Base-by-base conservation (phyloP, 441 rosid genomes). In the Pelargonium myrrhifolium region DNA sequence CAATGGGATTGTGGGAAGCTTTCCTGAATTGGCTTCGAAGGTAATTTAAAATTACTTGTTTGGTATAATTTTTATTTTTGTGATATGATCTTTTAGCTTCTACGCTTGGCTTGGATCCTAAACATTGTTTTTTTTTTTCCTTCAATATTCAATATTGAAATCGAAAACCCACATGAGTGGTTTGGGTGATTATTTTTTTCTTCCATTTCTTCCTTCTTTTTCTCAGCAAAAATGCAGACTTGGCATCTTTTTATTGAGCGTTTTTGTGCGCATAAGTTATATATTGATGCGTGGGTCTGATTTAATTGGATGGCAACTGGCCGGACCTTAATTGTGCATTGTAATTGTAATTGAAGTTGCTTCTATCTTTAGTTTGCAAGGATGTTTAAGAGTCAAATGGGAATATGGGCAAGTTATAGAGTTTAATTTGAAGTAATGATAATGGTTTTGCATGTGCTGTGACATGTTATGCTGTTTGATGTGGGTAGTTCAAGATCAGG, bases 11-110 rank as follows among this genome's bases (percentile, higher is more conserved):
- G 62, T 72, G 75, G 75, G 75, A 72, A 66, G 75, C 70, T 49
- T 66, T 72, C 40, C 75, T 72, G 53, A 72, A 59, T 66, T 72
- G 75, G 75, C 75, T 72, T 26, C 75, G 75, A 20, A 66, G 75
- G 75, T 66, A 66, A 61, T 14, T 60, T 35, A 28, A 20, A 20
- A 15, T 11, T n/a, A 9, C 11, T 26, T 39, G 15, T 4, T 55
- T 17, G 24, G 26, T 12, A 8, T 40, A 8, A 10, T 65, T 65
- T 17, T 15, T 28, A 45, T 10, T 15, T 53, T 53, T n/a, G 10
- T 2, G 17, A 20, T 24, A 0, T 15, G 6, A 17, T 20, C 69
- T 58, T 56, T n/a, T 53, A 11, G 64, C 40, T 71, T 65, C 58
- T 55, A 24, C 73, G 40, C 51, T 56, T 51, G 56, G 58, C 21